Percentiles rank a stretch among this genome's conserved stretches.
phyloP scores from a whole-genome alignment of 1,284 basidiomycete genomes.

The Ustilago loliicola region DNA sequence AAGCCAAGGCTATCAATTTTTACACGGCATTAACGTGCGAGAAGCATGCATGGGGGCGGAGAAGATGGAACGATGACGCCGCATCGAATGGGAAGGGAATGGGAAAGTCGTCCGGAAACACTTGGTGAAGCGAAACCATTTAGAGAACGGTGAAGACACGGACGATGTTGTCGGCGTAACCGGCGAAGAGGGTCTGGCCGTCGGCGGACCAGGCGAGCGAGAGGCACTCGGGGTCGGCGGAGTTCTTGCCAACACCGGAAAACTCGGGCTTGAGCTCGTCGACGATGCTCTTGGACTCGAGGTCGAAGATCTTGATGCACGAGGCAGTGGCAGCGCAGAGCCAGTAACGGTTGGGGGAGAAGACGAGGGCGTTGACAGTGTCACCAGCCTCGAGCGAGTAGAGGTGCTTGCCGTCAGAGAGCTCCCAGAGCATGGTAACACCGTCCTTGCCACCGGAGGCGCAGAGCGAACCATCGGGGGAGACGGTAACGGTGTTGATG shows the following conservation, averaged over 20 bases:
- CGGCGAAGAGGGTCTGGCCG: constrained; percentile 91
- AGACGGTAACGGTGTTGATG: constrained; percentile 99
- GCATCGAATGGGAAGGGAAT: constrained; percentile 9
- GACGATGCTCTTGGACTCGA: constrained; percentile 85
- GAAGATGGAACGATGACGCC: constrained; percentile 10
- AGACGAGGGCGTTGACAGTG: constrained; percentile 98
- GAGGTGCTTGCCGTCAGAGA: constrained; percentile 99
- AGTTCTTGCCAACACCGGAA: constrained; percentile 77
- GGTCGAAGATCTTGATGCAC: constrained; percentile 85
- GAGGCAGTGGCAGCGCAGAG: constrained; percentile 97
- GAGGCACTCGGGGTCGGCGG: constrained; percentile 92
- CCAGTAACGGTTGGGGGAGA: constrained; percentile 95
- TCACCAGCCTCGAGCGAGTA: constrained; percentile 99
- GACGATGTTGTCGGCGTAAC: constrained; percentile 73
- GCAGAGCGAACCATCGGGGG: constrained; percentile 98
- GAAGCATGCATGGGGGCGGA: background rate
- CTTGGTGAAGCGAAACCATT: constrained; percentile 17
- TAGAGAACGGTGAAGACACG: constrained; percentile 71
- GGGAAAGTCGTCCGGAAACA: background rate
- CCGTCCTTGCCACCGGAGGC: constrained; percentile 97
- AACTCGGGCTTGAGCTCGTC: constrained; percentile 87
- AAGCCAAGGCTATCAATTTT: constrained; percentile 10
- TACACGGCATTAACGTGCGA: constrained; percentile 7
- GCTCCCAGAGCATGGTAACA: constrained; percentile 99
- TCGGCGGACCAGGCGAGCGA: constrained; percentile 99